Base-by-base conservation (phyloP, 371 early-diverging fungal species). In the Mucor mucedo region DNA sequence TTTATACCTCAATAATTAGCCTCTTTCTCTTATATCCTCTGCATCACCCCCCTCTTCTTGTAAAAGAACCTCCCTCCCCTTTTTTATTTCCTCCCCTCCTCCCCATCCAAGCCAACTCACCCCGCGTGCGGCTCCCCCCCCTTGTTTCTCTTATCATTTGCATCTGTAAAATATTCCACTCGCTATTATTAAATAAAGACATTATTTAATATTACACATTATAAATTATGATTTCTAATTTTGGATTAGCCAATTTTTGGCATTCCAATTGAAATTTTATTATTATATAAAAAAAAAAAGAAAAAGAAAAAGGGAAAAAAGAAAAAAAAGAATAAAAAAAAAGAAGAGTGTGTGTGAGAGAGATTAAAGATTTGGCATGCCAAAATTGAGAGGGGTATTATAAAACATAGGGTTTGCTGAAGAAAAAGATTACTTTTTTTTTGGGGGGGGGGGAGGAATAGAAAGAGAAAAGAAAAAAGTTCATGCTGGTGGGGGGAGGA, bases 111-210 rank as follows among this genome's bases (percentile, higher is more conserved):
- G 21, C 21, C 21, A 21, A 21, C 21, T 21, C 21, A 21, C 21
- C 21, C 21, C 21, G 21, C 21, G 21, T 21, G 21, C 21, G 21
- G 21, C 21, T n/a, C n/a, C 11, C n/a, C 5, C 38, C 42, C 28
- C 38, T 42, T 40, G 38, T 32, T 21, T 28, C 41, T 55, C 41
- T 41, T n/a, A 40, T 35, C 50, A 50, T 50, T 50, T 50, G 50
- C 50, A 50, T 50, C 14, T 50, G 50, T 47, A 47, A 47, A 47
- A 47, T 47, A 47, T 47, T 47, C 47, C 47, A 47, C 47, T 47
- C 21, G n/a, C 6, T 42, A 39, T 39, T 11, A n/a, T 47, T 47
- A 29, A 28, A 50, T 50, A 50, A 6, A 16, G 10, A 16, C 29
- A 10, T 49, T 49, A 49, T 47, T 47, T 47, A 47, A 47, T 47